Base-by-base conservation (phyloP, 495 filamentous ascomycete species). In the Penicillium cosmopolitanum region DNA sequence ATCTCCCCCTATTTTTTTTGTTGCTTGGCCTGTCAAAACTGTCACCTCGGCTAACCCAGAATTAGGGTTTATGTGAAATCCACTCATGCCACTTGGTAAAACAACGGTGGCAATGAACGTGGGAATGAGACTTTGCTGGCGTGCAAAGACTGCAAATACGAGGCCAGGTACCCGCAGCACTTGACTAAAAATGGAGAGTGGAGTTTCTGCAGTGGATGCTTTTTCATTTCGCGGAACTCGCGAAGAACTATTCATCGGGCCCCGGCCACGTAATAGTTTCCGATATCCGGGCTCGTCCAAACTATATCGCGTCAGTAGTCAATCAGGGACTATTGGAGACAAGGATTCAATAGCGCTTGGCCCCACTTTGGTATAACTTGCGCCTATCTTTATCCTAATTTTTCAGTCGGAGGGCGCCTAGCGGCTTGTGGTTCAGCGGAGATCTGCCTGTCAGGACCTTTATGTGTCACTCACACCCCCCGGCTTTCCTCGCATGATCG, bases 61-160 rank as follows among this genome's bases (percentile, higher is more conserved):
- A 51, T 56, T 62, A 65, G 63, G 62, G 62, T 56, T 65, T 10
- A 25, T 53, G 15, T 43, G 40, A 25, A 46, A 31, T 40, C 58
- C 58, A 62, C 36, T 51, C 51, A 13, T 43, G 46, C 13, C 34
- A 28, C 15, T 8, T 56, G 18, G 25, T 57, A 58, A 62, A 65
- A 59, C 59, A 55, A 65, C 63, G 63, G 63, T 34, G 51, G 51
- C 16, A 40, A 15, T 40, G 35, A 40, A 51, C 46, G 33, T 58
- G 36, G 43, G n/a, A 31, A 43, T 25, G 34, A 57, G 47, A 53
- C 56, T 57, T 52, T 55, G 36, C 15, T 50, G 42, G 8, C 51
- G 34, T 16, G 9, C 16, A 25, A 28, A 48, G 6, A 48, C 18
- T 48, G 46, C 46, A 12, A 51, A 56, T 53, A 62, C 62, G 55